Conservation (phyloP, 75 land plant genomes). For the Ceratopteris richardii region DNA sequence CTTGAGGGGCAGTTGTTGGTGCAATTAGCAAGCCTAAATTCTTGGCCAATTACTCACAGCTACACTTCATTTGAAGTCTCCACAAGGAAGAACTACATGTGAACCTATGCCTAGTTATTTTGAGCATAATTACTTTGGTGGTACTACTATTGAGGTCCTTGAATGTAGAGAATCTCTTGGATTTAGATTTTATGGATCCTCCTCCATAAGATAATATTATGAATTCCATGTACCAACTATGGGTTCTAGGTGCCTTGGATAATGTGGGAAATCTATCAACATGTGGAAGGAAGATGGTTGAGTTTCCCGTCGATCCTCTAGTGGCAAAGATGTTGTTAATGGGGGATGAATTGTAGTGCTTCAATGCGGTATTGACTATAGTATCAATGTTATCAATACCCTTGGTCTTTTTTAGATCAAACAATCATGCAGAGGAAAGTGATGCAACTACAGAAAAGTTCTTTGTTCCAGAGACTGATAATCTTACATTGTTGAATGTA, state of each 20-base stretch:
- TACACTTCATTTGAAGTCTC: too few species aligned
- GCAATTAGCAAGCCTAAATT: too few species aligned
- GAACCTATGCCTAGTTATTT: too few species aligned
- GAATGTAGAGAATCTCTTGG: slow-evolving; percentile 80
- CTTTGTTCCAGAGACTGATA: slow-evolving; percentile 96
- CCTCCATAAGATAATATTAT: slow-evolving; percentile 97
- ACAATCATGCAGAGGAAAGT: slow-evolving; percentile 93
- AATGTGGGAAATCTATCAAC: slow-evolving; percentile 78
- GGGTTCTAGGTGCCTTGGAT: slow-evolving; percentile 92
- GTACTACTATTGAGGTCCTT: slow-evolving; percentile 84
- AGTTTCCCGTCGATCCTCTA: slow-evolving; percentile 93
- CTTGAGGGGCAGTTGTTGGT: too few species aligned
- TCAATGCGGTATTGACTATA: slow-evolving; percentile 79
- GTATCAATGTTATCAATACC: slow-evolving; percentile 99
- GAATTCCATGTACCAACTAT: slow-evolving; percentile 98
- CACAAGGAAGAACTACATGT: too few species aligned
- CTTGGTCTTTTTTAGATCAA: slow-evolving; percentile 89
- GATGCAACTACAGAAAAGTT: slow-evolving; percentile 97
- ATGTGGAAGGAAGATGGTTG: slow-evolving; percentile 94
- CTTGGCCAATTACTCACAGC: too few species aligned
- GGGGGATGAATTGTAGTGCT: slow-evolving; percentile 72
- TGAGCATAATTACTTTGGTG: too few species aligned
- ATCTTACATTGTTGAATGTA: slow-evolving; percentile 85
- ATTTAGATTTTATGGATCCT: slow-evolving; percentile 99
- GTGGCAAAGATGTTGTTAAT: slow-evolving; percentile 93